A percentile compares a stretch with the other conserved stretches of the same genome.
Evolutionary conservation across 2,329 filamentous ascomycete genomes (phyloP).

Genomic region (Cordyceps militaris): DNA sequence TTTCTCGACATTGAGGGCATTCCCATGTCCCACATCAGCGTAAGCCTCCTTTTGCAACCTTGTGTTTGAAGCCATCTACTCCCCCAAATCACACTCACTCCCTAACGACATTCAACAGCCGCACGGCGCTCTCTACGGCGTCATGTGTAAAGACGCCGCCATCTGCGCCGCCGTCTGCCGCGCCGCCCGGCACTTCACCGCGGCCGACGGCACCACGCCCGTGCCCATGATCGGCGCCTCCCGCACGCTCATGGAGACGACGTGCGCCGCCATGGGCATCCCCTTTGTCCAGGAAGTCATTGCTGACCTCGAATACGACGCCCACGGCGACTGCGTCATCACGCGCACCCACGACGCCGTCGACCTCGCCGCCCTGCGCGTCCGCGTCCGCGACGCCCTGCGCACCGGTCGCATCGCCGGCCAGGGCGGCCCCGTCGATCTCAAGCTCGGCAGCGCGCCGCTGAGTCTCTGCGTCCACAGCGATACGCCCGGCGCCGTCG

Average conservation of each 20-base stretch:
- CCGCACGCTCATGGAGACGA: slow-evolving; percentile 3
- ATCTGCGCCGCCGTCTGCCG: slow-evolving; percentile 3
- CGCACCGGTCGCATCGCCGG: background rate
- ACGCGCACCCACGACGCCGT: slow-evolving; percentile 1
- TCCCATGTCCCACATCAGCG: slow-evolving; percentile 16
- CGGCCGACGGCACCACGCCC: background rate
- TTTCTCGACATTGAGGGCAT: slow-evolving; percentile 17
- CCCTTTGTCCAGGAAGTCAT: slow-evolving; percentile 7
- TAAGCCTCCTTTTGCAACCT: background rate
- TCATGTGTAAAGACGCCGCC: slow-evolving; percentile 3
- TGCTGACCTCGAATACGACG: slow-evolving; percentile 7
- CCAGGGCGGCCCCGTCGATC: background rate
- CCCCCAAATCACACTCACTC: too few species aligned
- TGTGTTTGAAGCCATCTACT: background rate
- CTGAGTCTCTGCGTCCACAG: slow-evolving; percentile 6
- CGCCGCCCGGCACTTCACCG: background rate
- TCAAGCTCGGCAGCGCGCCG: background rate
- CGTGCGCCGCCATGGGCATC: background rate
- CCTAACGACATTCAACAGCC: background rate
- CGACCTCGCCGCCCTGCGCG: background rate
- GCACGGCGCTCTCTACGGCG: slow-evolving; percentile 1
- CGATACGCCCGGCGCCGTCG: background rate
- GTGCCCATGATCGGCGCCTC: slow-evolving; percentile 9
- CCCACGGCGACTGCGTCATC: slow-evolving; percentile 1
- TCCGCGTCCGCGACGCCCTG: background rate